Evolutionary conservation across 2,329 filamentous ascomycete genomes (phyloP).

Genomic region (Hirsutella minnesotensis): DNA sequence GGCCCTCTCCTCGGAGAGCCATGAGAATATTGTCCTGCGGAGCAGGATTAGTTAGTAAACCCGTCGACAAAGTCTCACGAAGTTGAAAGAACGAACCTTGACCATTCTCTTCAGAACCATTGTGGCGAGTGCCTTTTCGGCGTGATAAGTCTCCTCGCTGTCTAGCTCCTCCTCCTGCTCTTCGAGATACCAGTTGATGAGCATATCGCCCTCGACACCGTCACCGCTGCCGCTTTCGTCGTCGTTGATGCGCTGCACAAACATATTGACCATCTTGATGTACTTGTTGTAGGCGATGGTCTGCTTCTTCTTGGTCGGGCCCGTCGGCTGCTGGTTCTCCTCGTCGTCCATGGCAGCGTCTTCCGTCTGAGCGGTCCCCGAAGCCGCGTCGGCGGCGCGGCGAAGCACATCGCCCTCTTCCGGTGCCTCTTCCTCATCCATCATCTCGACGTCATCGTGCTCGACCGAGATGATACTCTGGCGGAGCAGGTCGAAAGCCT

Average conservation of each 20-base stretch:
- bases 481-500: constrained; percentile 81
- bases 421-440: constrained; percentile 53
- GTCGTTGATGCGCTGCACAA: constrained; percentile 73
- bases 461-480: constrained; percentile 97
- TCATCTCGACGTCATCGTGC: constrained; percentile 92
- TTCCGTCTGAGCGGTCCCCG: constrained; percentile 32
- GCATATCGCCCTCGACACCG: constrained; percentile 71
- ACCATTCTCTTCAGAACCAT: constrained; percentile 95
- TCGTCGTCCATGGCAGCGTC: constrained; percentile 30
- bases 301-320: constrained; percentile 48
- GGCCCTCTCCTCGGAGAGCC: constrained; percentile 56
- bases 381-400: constrained; percentile 26
- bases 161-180: constrained; percentile 75
- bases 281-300: constrained; percentile 96
- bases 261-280: constrained; percentile 74
- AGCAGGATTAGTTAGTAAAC: constrained; percentile 27
- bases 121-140: constrained; percentile 58
- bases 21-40: constrained; percentile 77
- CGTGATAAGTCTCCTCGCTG: constrained; percentile 68
- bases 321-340: constrained; percentile 21
- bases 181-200: constrained; percentile 86
- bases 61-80: background rate
- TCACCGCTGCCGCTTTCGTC: constrained; percentile 68
- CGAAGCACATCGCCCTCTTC: constrained; percentile 34
- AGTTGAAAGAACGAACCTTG: constrained; percentile 52